These are phyloP conservation scores for Bipolaris zeicola DNA, from an alignment of 2,329 filamentous ascomycete genomes.

Conservation along the genomic window DNA sequence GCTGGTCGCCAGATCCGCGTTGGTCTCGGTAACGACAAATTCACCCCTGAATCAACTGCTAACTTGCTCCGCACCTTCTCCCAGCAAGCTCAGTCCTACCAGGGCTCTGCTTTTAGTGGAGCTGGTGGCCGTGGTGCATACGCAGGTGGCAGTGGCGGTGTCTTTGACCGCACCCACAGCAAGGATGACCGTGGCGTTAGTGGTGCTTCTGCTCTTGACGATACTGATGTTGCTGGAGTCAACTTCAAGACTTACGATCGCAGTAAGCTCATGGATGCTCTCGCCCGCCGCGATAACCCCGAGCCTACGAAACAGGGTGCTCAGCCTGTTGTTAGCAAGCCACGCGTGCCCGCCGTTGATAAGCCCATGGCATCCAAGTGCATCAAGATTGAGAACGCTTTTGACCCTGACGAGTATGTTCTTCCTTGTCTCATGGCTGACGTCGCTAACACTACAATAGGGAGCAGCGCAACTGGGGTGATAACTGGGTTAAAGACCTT, in stretches of 20 bases:
- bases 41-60: slow-evolving; percentile 94
- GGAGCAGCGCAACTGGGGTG: slow-evolving; percentile 33
- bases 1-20: slow-evolving; percentile 97
- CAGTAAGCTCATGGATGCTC: slow-evolving; percentile 97
- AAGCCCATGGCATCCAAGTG: slow-evolving; percentile 88
- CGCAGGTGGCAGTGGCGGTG: slow-evolving; percentile 69
- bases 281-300: slow-evolving; percentile 80
- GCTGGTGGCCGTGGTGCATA: slow-evolving; percentile 85
- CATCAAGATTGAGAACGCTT: slow-evolving; percentile 94
- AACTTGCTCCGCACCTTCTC: slow-evolving; percentile 91
- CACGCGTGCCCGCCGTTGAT: slow-evolving; percentile 78
- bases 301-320: slow-evolving; percentile 59
- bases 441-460: slow-evolving; percentile 28
- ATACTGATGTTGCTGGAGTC: slow-evolving; percentile 95
- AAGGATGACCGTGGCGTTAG: slow-evolving; percentile 87
- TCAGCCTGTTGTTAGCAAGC: slow-evolving; percentile 63
- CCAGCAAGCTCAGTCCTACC: slow-evolving; percentile 65
- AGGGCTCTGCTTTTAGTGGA: slow-evolving; percentile 90
- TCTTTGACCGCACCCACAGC: slow-evolving; percentile 88
- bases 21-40: slow-evolving; percentile 99
- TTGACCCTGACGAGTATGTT: slow-evolving; percentile 84
- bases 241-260: slow-evolving; percentile 99
- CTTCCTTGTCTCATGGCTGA: too few relatives aligned
- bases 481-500: slow-evolving; percentile 83
- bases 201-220: slow-evolving; percentile 92